These are phyloP conservation scores for Ogataea methylovora DNA, from an alignment of 805 yeast species.

Conservation along the genomic window DNA sequence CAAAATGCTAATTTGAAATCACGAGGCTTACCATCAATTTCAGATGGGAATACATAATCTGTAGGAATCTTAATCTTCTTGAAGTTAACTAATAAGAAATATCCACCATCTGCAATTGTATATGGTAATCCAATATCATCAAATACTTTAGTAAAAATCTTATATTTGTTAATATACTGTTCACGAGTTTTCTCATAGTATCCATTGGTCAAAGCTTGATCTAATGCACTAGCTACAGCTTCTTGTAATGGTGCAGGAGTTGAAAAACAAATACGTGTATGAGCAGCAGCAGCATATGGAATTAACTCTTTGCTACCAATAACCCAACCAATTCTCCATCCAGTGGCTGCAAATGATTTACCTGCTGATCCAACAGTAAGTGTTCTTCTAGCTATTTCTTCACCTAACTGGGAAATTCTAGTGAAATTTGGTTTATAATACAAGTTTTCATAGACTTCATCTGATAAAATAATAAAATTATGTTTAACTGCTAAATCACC, in stretches of 20 bases:
- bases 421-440: slow-evolving; percentile 65
- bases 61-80: slow-evolving; percentile 73
- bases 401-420: slow-evolving; percentile 75
- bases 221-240: slow-evolving; percentile 77
- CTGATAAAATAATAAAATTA: slow-evolving; percentile 77
- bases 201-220: slow-evolving; percentile 47
- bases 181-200: slow-evolving; percentile 68
- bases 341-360: slow-evolving; percentile 97
- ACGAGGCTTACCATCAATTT: slow-evolving; percentile 58
- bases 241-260: slow-evolving; percentile 90
- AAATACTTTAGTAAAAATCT: slow-evolving; percentile 66
- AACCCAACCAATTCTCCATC: slow-evolving; percentile 98
- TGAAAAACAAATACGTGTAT: slow-evolving; percentile 88
- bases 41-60: slow-evolving; percentile 63
- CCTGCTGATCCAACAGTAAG: slow-evolving; percentile 96
- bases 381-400: slow-evolving; percentile 73
- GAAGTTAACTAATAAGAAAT: slow-evolving; percentile 84
- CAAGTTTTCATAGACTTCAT: slow-evolving; percentile 92
- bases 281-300: slow-evolving; percentile 79
- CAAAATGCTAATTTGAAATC: slow-evolving; percentile 90
- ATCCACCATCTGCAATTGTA: slow-evolving; percentile 89
- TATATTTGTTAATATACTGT: slow-evolving; percentile 64
- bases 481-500: slow-evolving; percentile 82
- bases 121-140: slow-evolving; percentile 87
- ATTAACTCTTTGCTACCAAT: slow-evolving; percentile 80